Percentiles rank a stretch among this genome's conserved stretches.
These are phyloP conservation scores for Scheffersomyces titani DNA, from an alignment of 1,139 yeast species.

Conservation along the genomic window DNA sequence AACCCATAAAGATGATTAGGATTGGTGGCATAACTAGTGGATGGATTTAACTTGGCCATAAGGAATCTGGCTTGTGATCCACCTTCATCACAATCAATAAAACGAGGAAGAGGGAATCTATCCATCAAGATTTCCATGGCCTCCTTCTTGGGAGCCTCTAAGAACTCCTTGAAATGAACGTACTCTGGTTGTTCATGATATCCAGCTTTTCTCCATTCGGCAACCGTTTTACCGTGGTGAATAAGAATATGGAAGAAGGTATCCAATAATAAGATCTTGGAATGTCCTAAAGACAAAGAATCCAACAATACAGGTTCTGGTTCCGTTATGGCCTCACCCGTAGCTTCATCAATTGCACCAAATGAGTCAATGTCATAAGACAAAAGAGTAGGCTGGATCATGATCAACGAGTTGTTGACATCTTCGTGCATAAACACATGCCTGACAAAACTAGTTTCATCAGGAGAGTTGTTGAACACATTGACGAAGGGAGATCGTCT, in stretches of 20 bases:
- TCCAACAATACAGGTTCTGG: conserved; percentile 69
- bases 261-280: conserved; percentile 63
- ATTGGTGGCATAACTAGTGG: conserved; percentile 56
- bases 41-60: conserved; percentile 74
- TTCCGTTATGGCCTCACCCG: conserved; percentile 30
- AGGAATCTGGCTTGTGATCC: conserved; percentile 79
- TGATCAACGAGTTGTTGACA: conserved; percentile 61
- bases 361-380: conserved; percentile 61
- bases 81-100: conserved; percentile 73
- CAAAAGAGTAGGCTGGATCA: conserved; percentile 76
- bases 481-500: conserved; percentile 70
- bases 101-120: conserved; percentile 72
- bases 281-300: conserved; percentile 63
- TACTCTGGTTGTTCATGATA: conserved; percentile 69
- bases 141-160: conserved; percentile 66
- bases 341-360: conserved; percentile 45
- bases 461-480: conserved; percentile 78
- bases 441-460: conserved; percentile 71
- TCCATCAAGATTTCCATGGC: conserved; percentile 69
- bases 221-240: conserved; percentile 67
- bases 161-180: conserved; percentile 57
- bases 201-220: conserved; percentile 69
- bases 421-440: conserved; percentile 71
- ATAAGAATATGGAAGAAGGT: conserved; percentile 75
- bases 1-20: conserved; percentile 33